Evolutionary conservation across 768 basidiomycete species (phyloP), one percentile per base, ranked within the genome.

Genomic region (Podaxis rugospora): DNA sequence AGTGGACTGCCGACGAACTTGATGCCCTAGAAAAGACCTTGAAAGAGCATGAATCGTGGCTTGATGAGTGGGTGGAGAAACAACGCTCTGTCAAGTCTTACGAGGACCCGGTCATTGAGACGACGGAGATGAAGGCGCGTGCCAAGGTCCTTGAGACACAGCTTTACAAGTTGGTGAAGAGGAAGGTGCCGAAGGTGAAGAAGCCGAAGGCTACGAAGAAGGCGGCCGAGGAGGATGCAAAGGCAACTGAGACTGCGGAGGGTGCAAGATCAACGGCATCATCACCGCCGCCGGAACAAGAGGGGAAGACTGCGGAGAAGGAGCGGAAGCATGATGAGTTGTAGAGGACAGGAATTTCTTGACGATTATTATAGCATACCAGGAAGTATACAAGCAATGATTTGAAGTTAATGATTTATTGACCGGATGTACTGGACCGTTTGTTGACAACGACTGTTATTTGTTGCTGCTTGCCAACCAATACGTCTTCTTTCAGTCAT

Each of bases 1-100:
- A 90, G 69, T 97, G 90, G 85, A 95, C 94, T 0, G 70, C 78
- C 14, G 90, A 87, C n/a, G 97, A 99, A 71, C 80, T 98, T 14
- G 88, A 89, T 59, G 78, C 70, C 1, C 85, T 98, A 16, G 89
- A 95, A 73, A 84, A 80, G 69, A 80, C 86, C 59, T 76, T 97
- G 60, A 83, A 83, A 68, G 90, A 91, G 54, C 88, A 93, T 66
- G 92, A 93, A 73, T 64, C 75, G 27, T 99, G 97, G 97, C 76
- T 98, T 63, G 79, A 86, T 65, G 87, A 84, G 59, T 83, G 84
- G 74, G 88, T 95, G 13, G 88, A 90, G 76, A 87, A 85, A 74
- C 95, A 97, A 76, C 90, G 89, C 76, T 73, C 68, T 57, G 82
- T 89, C 52, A 82, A 87, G 72, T 74, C 80, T 70, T 83, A 90